Evolutionary conservation across 345 rosid genomes (phyloP).

Genomic region (Aquilaria yunnanensis): DNA sequence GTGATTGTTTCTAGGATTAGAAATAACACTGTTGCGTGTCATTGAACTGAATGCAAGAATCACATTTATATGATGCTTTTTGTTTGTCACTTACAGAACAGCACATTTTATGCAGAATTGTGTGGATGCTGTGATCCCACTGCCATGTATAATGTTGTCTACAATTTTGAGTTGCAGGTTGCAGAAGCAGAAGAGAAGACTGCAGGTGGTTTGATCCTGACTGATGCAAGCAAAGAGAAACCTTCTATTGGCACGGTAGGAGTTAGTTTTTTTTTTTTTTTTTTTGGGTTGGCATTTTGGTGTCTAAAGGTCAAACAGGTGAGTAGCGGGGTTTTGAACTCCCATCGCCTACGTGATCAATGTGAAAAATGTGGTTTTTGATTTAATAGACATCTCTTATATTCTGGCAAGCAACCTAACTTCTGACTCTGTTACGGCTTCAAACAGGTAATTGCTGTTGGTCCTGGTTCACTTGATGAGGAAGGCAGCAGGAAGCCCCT

Average conservation of each 20-base stretch:
- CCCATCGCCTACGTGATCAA: too few relatives aligned
- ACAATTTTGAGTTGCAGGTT: constrained; percentile 36
- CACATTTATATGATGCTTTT: too few relatives aligned
- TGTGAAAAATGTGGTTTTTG: not conserved
- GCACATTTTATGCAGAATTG: too few relatives aligned
- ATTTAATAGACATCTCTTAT: too few relatives aligned
- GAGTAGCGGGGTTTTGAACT: too few relatives aligned
- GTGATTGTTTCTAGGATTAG: not conserved
- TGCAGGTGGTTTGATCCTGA: constrained; percentile 86
- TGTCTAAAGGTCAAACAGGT: too few relatives aligned
- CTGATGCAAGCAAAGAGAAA: constrained; percentile 84
- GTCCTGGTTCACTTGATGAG: constrained; percentile 79
- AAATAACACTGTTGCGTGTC: too few relatives aligned
- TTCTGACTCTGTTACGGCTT: not conserved
- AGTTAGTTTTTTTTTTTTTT: too few relatives aligned
- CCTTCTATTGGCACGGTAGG: constrained; percentile 87
- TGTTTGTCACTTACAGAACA: too few relatives aligned
- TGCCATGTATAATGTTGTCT: not conserved
- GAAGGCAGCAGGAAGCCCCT: constrained; percentile 58
- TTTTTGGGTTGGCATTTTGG: not conserved
- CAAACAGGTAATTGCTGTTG: constrained; percentile 74
- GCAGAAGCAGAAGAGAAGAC: constrained; percentile 93
- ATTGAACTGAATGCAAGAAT: too few relatives aligned
- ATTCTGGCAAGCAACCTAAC: too few relatives aligned
- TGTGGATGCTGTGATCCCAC: too few relatives aligned